Conservation (phyloP, 2,329 filamentous ascomycete genomes). For the Microdochium trichocladiopsis region DNA sequence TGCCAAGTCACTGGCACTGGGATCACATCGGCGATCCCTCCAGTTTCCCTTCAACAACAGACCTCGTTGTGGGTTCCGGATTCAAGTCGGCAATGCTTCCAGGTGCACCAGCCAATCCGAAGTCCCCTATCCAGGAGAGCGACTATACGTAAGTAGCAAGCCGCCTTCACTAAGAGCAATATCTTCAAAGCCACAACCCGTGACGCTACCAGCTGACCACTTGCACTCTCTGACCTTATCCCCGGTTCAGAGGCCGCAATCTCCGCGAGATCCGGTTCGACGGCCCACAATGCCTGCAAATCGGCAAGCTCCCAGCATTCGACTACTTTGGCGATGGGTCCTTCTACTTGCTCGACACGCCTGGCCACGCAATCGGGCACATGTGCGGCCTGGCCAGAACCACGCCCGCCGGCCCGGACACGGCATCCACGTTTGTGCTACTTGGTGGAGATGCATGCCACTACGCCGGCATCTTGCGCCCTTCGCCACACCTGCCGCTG, state of each 20-base stretch:
- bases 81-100: constrained; percentile 38
- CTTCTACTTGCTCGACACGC: constrained; percentile 25
- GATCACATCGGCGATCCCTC: constrained; percentile 46
- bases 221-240: not conserved
- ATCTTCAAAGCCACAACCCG: too few relatives aligned
- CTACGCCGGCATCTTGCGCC: constrained; percentile 28
- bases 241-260: constrained; percentile 7
- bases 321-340: constrained; percentile 27
- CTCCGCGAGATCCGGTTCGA: constrained; percentile 16
- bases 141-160: constrained; percentile 20
- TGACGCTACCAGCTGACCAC: not conserved
- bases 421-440: constrained; percentile 23
- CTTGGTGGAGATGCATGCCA: constrained; percentile 35
- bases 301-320: constrained; percentile 16
- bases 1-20: constrained; percentile 29
- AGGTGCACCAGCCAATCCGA: constrained; percentile 32
- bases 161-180: not conserved
- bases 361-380: constrained; percentile 25
- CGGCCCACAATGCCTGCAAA: constrained; percentile 4
- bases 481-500: constrained; percentile 22
- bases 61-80: constrained; percentile 44
- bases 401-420: constrained; percentile 14
- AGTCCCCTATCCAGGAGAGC: constrained; percentile 18
- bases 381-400: constrained; percentile 30
- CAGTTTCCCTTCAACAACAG: constrained; percentile 34